These are phyloP conservation scores for Ceratocystis harringtonii DNA, from an alignment of 2,329 filamentous ascomycete species.

Conservation along the genomic window DNA sequence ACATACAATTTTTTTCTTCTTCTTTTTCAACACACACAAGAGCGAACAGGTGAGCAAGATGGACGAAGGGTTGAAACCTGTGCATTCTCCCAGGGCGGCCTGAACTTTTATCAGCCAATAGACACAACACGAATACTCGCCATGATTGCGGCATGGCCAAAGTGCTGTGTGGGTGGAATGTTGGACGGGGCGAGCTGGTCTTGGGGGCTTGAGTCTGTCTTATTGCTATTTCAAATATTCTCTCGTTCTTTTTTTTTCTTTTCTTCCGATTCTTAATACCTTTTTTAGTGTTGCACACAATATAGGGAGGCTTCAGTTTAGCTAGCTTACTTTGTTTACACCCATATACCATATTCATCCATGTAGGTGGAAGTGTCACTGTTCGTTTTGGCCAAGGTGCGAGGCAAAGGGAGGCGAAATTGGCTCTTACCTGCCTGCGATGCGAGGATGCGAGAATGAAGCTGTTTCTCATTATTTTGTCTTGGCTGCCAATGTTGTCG, in stretches of 20 bases:
- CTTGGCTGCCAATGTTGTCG: no score
- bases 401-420: no score
- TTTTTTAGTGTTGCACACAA: background rate
- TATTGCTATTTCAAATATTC: background rate
- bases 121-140: no score
- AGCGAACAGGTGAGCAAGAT: background rate
- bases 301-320: no score
- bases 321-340: background rate
- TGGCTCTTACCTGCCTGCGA: no score
- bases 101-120: background rate
- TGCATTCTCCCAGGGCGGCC: background rate
- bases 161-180: background rate
- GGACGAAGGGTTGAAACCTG: background rate
- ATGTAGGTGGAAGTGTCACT: no score
- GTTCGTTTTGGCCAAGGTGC: no score
- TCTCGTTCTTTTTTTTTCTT: background rate
- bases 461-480: no score
- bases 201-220: background rate
- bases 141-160: background rate
- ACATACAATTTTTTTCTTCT: conserved; percentile 1
- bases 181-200: background rate
- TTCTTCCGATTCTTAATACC: background rate
- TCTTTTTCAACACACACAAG: background rate
- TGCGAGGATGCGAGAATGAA: no score
- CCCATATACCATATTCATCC: background rate